Conservation (phyloP, 2,329 filamentous ascomycete genomes). For the Sphaerulina populicola region DNA sequence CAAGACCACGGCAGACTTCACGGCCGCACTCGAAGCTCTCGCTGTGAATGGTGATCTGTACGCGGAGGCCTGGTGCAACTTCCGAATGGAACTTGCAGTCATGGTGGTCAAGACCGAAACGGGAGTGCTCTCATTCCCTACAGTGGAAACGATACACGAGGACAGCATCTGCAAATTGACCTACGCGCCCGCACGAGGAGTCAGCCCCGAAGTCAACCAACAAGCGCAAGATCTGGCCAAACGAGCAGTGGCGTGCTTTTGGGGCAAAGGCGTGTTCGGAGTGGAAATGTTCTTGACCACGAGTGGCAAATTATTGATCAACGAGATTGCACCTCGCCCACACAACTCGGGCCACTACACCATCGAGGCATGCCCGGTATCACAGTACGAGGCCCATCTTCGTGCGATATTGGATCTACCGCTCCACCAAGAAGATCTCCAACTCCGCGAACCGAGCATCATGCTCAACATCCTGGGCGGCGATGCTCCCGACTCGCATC, state of each 20-base stretch:
- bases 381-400: constrained; percentile 87
- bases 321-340: constrained; percentile 73
- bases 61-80: constrained; percentile 81
- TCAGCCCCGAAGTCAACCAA: constrained; percentile 52
- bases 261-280: constrained; percentile 87
- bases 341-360: constrained; percentile 95
- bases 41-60: constrained; percentile 63
- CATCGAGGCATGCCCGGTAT: constrained; percentile 82
- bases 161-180: constrained; percentile 92
- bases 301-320: constrained; percentile 64
- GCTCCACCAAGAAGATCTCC: constrained; percentile 43
- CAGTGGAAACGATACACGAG: constrained; percentile 90
- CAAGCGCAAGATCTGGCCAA: constrained; percentile 68
- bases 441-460: constrained; percentile 54
- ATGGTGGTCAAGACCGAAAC: constrained; percentile 91
- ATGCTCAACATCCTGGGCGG: constrained; percentile 79
- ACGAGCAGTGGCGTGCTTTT: constrained; percentile 68
- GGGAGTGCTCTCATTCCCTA: constrained; percentile 65
- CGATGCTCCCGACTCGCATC: constrained; percentile 55
- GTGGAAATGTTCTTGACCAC: constrained; percentile 89
- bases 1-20: constrained; percentile 51
- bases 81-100: constrained; percentile 78
- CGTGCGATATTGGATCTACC: constrained; percentile 69
- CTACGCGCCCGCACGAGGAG: constrained; percentile 70
- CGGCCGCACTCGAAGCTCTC: constrained; percentile 60